phyloP scores from a whole-genome alignment of 1,284 basidiomycete genomes.

The Anthracocystis walkeri region DNA sequence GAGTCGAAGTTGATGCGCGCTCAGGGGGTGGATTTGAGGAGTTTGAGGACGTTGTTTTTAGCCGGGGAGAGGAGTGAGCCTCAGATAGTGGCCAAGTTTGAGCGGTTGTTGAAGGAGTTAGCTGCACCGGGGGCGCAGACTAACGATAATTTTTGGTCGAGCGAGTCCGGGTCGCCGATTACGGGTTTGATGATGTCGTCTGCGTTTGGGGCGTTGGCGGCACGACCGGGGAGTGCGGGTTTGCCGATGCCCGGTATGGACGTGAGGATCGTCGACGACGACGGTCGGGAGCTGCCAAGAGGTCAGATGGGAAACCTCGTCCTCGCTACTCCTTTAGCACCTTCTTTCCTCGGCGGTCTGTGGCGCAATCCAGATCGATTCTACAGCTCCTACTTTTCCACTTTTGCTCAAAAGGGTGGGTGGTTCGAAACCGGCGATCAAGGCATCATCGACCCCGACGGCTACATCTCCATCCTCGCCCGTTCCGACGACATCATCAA shows the following conservation, averaged over 20 bases:
- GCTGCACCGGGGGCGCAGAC: conserved; percentile 61
- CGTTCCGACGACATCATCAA: conserved; percentile 64
- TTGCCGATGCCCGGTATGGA: conserved; percentile 66
- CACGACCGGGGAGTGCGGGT: conserved; percentile 61
- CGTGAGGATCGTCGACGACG: conserved; percentile 65
- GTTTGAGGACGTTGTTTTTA: conserved; percentile 61
- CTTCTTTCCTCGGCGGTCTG: conserved; percentile 59
- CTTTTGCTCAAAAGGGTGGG: conserved; percentile 62
- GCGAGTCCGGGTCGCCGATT: conserved; percentile 63
- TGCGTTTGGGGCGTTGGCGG: conserved; percentile 45
- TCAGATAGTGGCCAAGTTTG: conserved; percentile 58
- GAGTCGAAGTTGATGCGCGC: conserved; percentile 59
- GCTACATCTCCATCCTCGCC: conserved; percentile 64
- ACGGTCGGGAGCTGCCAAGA: conserved; percentile 49
- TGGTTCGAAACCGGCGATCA: conserved; percentile 68
- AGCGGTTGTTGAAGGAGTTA: conserved; percentile 50
- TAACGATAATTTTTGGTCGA: conserved; percentile 68
- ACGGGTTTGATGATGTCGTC: conserved; percentile 57
- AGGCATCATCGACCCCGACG: conserved; percentile 59
- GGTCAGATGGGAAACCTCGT: conserved; percentile 68
- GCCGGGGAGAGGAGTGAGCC: conserved; percentile 65
- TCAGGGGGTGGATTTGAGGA: conserved; percentile 48
- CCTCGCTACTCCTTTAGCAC: conserved; percentile 55
- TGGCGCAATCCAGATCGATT: conserved; percentile 63
- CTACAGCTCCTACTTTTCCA: conserved; percentile 55